Conservation (phyloP, 2,329 filamentous ascomycete species). For the Coleophoma crateriformis region DNA sequence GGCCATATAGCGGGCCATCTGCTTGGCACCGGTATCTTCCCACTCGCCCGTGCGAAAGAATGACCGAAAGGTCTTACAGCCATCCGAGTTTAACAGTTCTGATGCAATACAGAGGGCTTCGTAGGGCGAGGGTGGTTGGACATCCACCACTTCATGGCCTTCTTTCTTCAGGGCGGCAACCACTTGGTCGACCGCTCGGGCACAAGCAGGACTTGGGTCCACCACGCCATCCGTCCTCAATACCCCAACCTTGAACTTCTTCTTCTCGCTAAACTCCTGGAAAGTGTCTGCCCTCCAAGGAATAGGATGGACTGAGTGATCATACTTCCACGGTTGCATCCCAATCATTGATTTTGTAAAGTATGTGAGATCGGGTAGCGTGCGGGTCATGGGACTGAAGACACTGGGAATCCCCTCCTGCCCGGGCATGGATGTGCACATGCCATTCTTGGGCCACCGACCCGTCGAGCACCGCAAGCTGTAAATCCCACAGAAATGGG, state of each 20-base stretch:
- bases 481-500: conserved; percentile 87
- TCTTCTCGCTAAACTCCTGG: conserved; percentile 53
- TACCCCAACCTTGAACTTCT: conserved; percentile 66
- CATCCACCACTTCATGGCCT: conserved; percentile 70
- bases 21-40: conserved; percentile 70
- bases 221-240: conserved; percentile 78
- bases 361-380: conserved; percentile 75
- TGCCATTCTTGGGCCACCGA: conserved; percentile 81
- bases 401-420: conserved; percentile 87
- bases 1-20: conserved; percentile 69
- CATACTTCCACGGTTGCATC: conserved; percentile 86
- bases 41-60: conserved; percentile 74
- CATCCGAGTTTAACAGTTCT: conserved; percentile 78
- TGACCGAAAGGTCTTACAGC: conserved; percentile 71
- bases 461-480: conserved; percentile 82
- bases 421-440: conserved; percentile 83
- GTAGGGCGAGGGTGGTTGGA: conserved; percentile 65
- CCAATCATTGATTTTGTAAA: conserved; percentile 73
- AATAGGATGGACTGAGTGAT: conserved; percentile 81
- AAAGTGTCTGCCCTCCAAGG: conserved; percentile 64
- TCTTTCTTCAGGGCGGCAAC: conserved; percentile 61
- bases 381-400: conserved; percentile 89
- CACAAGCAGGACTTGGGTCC: conserved; percentile 79
- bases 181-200: conserved; percentile 66
- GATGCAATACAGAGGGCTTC: conserved; percentile 72